phyloP scores from a whole-genome alignment of 495 filamentous ascomycete genomes.

The Neurospora cerealis region DNA sequence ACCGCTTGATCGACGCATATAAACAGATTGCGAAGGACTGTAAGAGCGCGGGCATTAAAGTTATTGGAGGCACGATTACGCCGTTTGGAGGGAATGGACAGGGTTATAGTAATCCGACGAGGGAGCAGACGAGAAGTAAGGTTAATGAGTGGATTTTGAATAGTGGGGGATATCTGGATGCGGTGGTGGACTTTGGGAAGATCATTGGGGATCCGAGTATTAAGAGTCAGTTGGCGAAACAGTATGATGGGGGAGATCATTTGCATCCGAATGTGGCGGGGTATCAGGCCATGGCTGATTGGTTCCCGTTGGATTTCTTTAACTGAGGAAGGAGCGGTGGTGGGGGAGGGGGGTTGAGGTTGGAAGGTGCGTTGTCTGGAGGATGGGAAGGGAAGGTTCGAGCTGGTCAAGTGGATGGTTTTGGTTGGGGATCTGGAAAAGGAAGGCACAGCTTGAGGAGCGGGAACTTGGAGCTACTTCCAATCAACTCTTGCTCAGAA shows the following conservation, averaged over 20 bases:
- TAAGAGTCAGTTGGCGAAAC: conserved; percentile 29
- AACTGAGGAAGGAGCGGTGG: background rate
- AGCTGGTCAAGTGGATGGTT: background rate
- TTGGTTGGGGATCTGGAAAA: background rate
- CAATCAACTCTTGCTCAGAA: background rate
- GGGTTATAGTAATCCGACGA: conserved; percentile 43
- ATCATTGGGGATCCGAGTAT: conserved; percentile 43
- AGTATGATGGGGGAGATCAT: conserved; percentile 59
- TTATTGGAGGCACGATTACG: conserved; percentile 60
- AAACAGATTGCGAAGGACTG: conserved; percentile 46
- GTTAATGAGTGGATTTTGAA: conserved; percentile 56
- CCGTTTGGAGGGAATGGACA: conserved; percentile 46
- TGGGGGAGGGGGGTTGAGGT: background rate
- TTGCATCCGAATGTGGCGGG: conserved; percentile 60
- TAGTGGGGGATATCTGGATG: conserved; percentile 46
- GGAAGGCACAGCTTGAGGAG: background rate
- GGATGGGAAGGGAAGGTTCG: background rate
- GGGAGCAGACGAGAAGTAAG: conserved; percentile 46
- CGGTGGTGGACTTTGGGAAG: conserved; percentile 53
- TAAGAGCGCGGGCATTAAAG: conserved; percentile 44
- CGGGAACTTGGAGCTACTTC: background rate
- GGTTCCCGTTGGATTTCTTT: conserved; percentile 51
- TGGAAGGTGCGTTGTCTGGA: background rate
- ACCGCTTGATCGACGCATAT: conserved; percentile 45
- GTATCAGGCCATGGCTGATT: conserved; percentile 51